Base-by-base conservation (phyloP, 805 yeast genomes). In the Cyberlindnera suaveolens region DNA sequence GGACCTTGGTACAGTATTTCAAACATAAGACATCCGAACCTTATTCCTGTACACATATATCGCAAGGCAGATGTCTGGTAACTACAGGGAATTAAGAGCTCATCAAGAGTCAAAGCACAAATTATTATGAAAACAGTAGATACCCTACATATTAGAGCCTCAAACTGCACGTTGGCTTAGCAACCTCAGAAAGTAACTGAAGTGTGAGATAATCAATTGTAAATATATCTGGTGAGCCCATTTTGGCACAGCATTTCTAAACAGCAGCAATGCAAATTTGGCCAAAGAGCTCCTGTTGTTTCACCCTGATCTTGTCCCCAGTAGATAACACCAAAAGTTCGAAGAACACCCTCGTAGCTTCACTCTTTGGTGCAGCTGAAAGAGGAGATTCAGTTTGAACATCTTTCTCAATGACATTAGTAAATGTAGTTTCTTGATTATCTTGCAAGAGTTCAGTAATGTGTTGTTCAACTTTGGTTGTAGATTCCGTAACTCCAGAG, bases 321-420 rank as follows among this genome's bases (percentile, higher is more conserved):
- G 93, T 82, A 2, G 95, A 95, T 44, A 89, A 68, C 4, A 88
- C 91, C 52, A 89, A 68, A 58, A 89, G 61, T 59, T 89, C 95
- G 55, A 88, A 89, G 63, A 89, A 89, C 42, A 85, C 71, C 53
- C 78, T 74, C 3, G 87, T 78, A 17, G 88, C 86, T 52, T 82
- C 81, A 50, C 71, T 67, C 55, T 73, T 72, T 45, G 68, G 67
- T 47, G 67, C 65, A 2, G 40, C 45, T 3, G 74, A 63, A 30
- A 71, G 52, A 18, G 72, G 65, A 10, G 39, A 39, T 4, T 38
- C 52, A 2, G 42, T 13, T 8, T 38, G 42, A 1, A 48, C 38
- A 34, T 57, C 51, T 15, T 53, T 64, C 14, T 61, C 65, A 41
- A 77, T 57, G 38, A 78, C 54, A 6, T 69, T 64, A 11, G 66